phyloP scores from a whole-genome alignment of 805 yeast genomes.

The Lipomyces starkeyi region DNA sequence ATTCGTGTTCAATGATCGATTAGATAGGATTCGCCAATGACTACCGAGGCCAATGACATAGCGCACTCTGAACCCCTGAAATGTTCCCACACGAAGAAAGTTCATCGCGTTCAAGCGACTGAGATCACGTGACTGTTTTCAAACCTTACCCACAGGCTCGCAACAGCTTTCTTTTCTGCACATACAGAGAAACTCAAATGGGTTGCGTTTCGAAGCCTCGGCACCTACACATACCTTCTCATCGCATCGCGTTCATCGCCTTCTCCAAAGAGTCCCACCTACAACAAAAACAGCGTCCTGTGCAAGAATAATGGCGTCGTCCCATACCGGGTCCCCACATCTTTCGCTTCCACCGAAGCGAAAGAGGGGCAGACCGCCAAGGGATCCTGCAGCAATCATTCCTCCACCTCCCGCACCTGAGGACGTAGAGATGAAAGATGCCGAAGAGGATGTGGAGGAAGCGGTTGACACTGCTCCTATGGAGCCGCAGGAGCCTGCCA shows the following conservation, averaged over 20 bases:
- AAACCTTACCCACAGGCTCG: too few relatives aligned
- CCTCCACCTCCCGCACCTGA: neutral
- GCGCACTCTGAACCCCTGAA: too few relatives aligned
- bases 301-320: neutral
- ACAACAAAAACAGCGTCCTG: neutral
- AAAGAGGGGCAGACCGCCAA: constrained; percentile 18
- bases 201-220: too few relatives aligned
- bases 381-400: neutral
- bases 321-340: neutral
- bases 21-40: too few relatives aligned
- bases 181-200: too few relatives aligned
- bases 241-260: constrained; percentile 2
- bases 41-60: too few relatives aligned
- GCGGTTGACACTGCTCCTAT: constrained; percentile 3
- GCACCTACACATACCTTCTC: neutral
- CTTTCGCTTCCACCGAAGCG: constrained; percentile 19
- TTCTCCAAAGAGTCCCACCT: neutral
- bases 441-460: neutral
- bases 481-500: neutral
- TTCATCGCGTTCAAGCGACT: too few relatives aligned
- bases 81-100: too few relatives aligned
- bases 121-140: too few relatives aligned
- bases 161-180: too few relatives aligned
- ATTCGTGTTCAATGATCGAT: too few relatives aligned
- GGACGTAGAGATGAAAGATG: neutral